phyloP scores from a whole-genome alignment of 1,139 yeast species.

The Candida smagusa region DNA sequence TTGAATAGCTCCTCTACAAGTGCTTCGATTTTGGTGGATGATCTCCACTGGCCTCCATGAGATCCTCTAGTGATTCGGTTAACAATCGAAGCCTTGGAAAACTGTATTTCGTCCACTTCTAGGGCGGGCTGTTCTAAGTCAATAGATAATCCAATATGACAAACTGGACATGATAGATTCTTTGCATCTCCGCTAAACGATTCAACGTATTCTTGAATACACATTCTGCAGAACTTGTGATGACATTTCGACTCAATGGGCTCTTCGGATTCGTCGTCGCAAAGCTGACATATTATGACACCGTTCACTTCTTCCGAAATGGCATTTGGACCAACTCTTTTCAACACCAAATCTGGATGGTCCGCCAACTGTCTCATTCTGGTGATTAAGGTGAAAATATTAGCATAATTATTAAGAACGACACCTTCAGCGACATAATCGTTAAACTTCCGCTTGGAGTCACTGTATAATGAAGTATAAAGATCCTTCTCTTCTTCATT shows the following conservation, averaged over 20 bases:
- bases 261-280: slow-evolving; percentile 98
- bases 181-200: slow-evolving; percentile 62
- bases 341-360: slow-evolving; percentile 91
- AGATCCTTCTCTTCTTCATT: slow-evolving; percentile 94
- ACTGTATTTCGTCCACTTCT: slow-evolving; percentile 64
- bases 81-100: slow-evolving; percentile 79
- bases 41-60: slow-evolving; percentile 78
- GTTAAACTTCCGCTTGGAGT: slow-evolving; percentile 80
- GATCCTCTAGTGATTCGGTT: slow-evolving; percentile 76
- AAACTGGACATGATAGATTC: slow-evolving; percentile 85
- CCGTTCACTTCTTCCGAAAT: slow-evolving; percentile 43
- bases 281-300: slow-evolving; percentile 80
- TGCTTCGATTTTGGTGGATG: slow-evolving; percentile 95
- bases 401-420: slow-evolving; percentile 91
- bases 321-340: slow-evolving; percentile 52
- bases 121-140: slow-evolving; percentile 86
- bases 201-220: slow-evolving; percentile 85
- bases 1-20: slow-evolving; percentile 88
- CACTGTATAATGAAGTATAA: slow-evolving; percentile 82
- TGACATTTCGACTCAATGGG: slow-evolving; percentile 94
- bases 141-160: slow-evolving; percentile 88
- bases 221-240: slow-evolving; percentile 88
- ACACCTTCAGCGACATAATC: slow-evolving; percentile 94
- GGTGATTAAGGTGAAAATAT: slow-evolving; percentile 90
- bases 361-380: slow-evolving; percentile 98